Evolutionary conservation across 345 rosid genomes (phyloP).

Genomic region (Anastatica hierochuntica): DNA sequence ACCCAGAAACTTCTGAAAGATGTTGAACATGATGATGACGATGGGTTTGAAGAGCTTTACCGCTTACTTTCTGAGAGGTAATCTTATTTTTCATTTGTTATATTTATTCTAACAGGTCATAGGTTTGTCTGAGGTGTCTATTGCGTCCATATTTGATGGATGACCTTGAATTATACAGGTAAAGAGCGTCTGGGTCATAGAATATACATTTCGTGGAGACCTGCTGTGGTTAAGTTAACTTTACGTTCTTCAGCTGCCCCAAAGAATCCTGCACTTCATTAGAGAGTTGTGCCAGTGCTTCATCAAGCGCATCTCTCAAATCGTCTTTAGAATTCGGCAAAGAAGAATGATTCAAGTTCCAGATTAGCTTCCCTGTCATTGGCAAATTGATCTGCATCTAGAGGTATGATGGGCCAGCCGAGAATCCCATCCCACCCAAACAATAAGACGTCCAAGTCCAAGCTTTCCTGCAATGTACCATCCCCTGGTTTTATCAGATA

Average conservation of each 20-base stretch:
- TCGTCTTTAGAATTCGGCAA: conserved; percentile 31
- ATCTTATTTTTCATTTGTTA: no score
- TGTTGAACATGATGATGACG: conserved; percentile 5
- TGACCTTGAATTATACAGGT: conserved; percentile 34
- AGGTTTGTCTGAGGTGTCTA: no score
- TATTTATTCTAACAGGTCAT: no score
- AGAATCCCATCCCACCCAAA: conserved; percentile 31
- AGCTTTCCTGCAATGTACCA: conserved; percentile 43
- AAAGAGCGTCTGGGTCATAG: conserved; percentile 33
- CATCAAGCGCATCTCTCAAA: conserved; percentile 45
- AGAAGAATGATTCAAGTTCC: conserved; percentile 32
- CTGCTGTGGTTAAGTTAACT: conserved; percentile 35
- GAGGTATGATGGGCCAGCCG: conserved; percentile 35
- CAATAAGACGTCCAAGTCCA: conserved; percentile 37
- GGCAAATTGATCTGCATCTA: conserved; percentile 26
- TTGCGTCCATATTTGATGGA: not conserved
- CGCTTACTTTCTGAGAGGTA: conserved; percentile 19
- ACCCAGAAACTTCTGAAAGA: not conserved
- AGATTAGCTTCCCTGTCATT: conserved; percentile 30
- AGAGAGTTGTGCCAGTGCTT: conserved; percentile 62
- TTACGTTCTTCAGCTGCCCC: conserved; percentile 33
- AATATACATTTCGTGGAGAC: conserved; percentile 29
- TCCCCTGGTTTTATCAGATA: conserved; percentile 70
- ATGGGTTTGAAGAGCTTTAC: conserved; percentile 37
- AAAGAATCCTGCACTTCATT: conserved; percentile 55